Conservation (phyloP, 2,329 filamentous ascomycete species). For the Phialophora tarda region DNA sequence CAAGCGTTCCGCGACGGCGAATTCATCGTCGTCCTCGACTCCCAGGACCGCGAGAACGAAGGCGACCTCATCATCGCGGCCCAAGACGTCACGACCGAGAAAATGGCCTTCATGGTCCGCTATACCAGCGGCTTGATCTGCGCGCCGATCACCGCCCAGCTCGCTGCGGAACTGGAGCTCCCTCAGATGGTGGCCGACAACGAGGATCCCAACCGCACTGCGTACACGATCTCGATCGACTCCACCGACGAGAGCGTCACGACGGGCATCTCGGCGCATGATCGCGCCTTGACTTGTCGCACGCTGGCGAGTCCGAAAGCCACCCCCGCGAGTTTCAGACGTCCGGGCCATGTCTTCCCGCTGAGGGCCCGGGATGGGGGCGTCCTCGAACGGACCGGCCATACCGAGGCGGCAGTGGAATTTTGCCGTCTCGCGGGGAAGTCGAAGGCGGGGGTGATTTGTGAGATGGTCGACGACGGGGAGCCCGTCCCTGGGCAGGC, state of each 20-base stretch:
- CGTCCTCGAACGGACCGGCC: constrained; percentile 77
- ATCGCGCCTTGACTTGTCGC: constrained; percentile 81
- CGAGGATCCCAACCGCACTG: constrained; percentile 82
- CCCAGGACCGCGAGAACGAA: constrained; percentile 92
- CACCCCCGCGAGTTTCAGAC: constrained; percentile 68
- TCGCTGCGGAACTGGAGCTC: constrained; percentile 73
- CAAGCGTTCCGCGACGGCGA: constrained; percentile 63
- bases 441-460: constrained; percentile 77
- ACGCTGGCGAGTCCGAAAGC: constrained; percentile 71
- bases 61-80: constrained; percentile 97
- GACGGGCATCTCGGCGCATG: constrained; percentile 88
- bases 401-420: constrained; percentile 93
- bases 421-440: constrained; percentile 86
- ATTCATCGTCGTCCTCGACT: constrained; percentile 95
- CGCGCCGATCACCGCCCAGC: constrained; percentile 74
- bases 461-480: constrained; percentile 89
- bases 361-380: constrained; percentile 79
- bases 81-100: constrained; percentile 77
- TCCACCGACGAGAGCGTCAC: constrained; percentile 72
- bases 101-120: constrained; percentile 96
- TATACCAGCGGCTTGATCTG: constrained; percentile 89
- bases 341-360: constrained; percentile 90
- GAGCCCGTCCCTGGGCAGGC: constrained; percentile 64
- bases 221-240: constrained; percentile 91
- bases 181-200: constrained; percentile 84